Base-by-base conservation (phyloP, 768 basidiomycete genomes). In the Chalciporus piperatus region DNA sequence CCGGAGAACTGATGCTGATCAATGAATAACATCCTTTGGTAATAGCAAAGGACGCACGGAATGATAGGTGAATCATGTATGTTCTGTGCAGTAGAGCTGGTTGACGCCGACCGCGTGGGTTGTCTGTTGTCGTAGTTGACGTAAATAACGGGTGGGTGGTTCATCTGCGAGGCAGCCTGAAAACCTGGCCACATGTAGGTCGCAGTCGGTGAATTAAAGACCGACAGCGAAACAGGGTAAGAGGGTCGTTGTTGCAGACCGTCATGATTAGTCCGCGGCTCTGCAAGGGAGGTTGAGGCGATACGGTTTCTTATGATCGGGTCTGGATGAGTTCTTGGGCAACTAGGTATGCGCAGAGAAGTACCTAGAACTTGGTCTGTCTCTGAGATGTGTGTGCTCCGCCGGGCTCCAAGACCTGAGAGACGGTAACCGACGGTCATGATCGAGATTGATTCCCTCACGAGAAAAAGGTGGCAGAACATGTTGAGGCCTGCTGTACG, bases 121-220 rank as follows among this genome's bases (percentile, higher is more conserved):
- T 62, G 59, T 68, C 62, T 59, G n/a, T 54, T 59, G 57, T 69
- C 59, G 45, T 68, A 62, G 54, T 68, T 61, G 58, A 72, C 72
- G 57, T 75, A 74, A 56, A 73, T 62, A 47, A 70, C 60, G 25
- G 77, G 75, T 45, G 64, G 67, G 52, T 67, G 60, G 46, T 58
- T 61, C 72, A 75, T 76, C 60, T 74, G 68, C 32, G 74, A 78
- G 22, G 74, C 72, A 55, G 74, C 67, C 57, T 70, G 66, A 53
- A 79, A 70, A 50, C 61, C 68, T n/a, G 75, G 75, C 77, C 77
- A 80, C 60, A 70, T 67, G 62, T 71, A 80, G 41, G 75, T 73
- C 53, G 77, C 72, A 48, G 71, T 75, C 42, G 73, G 68, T 41
- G 73, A 70, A 59, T 73, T 70, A 63, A 75, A 75, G 45, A 75